Conservation (phyloP, 108 stramenopile genomes). For the Schizochytrium sp. region DNA sequence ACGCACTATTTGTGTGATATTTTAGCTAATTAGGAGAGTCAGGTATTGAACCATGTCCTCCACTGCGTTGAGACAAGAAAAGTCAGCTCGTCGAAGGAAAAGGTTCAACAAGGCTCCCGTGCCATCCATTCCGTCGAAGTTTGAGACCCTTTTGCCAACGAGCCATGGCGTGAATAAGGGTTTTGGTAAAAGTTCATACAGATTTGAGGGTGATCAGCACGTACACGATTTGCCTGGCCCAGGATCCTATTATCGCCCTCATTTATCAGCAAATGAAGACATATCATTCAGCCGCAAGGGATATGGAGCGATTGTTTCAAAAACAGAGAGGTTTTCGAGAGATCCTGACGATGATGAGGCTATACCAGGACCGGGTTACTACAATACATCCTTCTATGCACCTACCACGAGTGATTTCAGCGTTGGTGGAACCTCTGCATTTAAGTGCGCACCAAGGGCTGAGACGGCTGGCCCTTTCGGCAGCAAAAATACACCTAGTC, state of each 20-base stretch:
- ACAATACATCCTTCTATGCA: not conserved
- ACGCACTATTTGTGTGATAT: not conserved
- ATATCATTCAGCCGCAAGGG: constrained; percentile 37
- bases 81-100: not conserved
- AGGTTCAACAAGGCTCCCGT: not conserved
- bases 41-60: not conserved
- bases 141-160: not conserved
- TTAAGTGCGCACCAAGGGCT: constrained; percentile 6
- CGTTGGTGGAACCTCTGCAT: constrained; percentile 14
- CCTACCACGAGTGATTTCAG: not conserved
- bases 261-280: not conserved
- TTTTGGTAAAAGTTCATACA: not conserved
- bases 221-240: not conserved
- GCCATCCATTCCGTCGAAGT: not conserved
- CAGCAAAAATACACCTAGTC: not conserved
- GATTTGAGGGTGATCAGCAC: not conserved
- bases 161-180: not conserved
- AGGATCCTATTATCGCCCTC: not conserved
- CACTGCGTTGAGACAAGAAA: not conserved
- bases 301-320: constrained; percentile 20
- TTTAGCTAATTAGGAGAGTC: not conserved
- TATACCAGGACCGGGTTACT: not conserved
- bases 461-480: constrained; percentile 7
- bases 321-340: not conserved
- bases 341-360: constrained; percentile 9